phyloP scores from a whole-genome alignment of 2,329 filamentous ascomycete genomes.

The Trichoderma aggressivum region DNA sequence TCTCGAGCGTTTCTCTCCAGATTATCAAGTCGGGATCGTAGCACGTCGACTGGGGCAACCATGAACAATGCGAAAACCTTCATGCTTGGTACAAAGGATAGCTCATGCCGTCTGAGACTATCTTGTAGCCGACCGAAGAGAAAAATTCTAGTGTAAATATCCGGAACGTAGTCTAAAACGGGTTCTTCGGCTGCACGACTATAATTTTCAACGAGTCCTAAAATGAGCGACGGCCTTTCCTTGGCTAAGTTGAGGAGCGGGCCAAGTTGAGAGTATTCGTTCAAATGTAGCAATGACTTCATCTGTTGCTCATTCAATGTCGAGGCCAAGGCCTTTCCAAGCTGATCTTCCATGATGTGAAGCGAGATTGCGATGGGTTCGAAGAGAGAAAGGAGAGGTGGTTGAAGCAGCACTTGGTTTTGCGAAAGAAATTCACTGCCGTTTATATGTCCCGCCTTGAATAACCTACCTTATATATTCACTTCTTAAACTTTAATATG shows the following conservation, averaged over 20 bases:
- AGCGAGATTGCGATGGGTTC: background rate
- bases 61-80: background rate
- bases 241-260: background rate
- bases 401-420: background rate
- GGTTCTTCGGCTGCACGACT: background rate
- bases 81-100: background rate
- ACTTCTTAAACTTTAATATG: background rate
- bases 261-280: background rate
- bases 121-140: background rate
- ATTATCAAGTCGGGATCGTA: background rate
- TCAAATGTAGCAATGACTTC: background rate
- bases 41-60: background rate
- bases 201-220: background rate
- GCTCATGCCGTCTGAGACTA: background rate
- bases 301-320: background rate
- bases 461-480: background rate
- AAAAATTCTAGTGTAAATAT: rapidly evolving
- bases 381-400: background rate
- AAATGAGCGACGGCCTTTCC: background rate
- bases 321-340: background rate
- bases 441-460: background rate
- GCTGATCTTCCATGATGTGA: background rate
- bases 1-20: background rate
- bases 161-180: background rate
- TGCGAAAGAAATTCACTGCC: background rate